These are phyloP conservation scores for Metschnikowia arizonensis DNA, from an alignment of 805 yeast species.

Conservation along the genomic window DNA sequence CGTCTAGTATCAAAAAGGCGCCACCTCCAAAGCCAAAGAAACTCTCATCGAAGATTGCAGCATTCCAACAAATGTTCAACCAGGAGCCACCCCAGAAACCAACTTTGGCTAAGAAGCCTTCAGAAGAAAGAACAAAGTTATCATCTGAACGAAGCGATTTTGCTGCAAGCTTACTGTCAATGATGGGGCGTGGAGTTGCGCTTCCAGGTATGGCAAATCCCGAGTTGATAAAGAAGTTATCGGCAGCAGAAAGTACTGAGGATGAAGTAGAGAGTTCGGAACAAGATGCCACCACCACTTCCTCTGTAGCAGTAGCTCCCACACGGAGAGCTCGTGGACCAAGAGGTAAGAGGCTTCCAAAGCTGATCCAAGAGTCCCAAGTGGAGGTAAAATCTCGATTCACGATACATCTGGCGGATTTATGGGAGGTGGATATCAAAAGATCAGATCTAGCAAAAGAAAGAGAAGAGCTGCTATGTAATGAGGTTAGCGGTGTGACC, in stretches of 20 bases:
- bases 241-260: conserved; percentile 11
- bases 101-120: conserved; percentile 10
- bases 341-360: conserved; percentile 65
- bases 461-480: background rate
- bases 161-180: conserved; percentile 56
- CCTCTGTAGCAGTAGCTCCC: background rate
- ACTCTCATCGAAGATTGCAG: conserved; percentile 74
- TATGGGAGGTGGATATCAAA: conserved; percentile 33
- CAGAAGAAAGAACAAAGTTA: conserved; percentile 18
- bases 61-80: conserved; percentile 72
- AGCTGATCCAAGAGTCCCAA: conserved; percentile 42
- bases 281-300: background rate
- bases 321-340: conserved; percentile 65
- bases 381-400: conserved; percentile 35
- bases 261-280: conserved; percentile 10
- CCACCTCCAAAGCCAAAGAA: conserved; percentile 75
- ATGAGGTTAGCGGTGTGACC: background rate
- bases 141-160: conserved; percentile 43
- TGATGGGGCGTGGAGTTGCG: conserved; percentile 49
- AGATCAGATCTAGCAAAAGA: background rate
- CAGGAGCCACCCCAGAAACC: conserved; percentile 17
- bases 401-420: conserved; percentile 26
- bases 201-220: conserved; percentile 54
- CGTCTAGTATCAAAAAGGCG: conserved; percentile 16
- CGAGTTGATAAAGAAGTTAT: conserved; percentile 16